A percentile compares a stretch with the other conserved stretches of the same genome.
These are phyloP conservation scores for Emergomyces africanus DNA, from an alignment of 2,329 filamentous ascomycete genomes.

Conservation along the genomic window DNA sequence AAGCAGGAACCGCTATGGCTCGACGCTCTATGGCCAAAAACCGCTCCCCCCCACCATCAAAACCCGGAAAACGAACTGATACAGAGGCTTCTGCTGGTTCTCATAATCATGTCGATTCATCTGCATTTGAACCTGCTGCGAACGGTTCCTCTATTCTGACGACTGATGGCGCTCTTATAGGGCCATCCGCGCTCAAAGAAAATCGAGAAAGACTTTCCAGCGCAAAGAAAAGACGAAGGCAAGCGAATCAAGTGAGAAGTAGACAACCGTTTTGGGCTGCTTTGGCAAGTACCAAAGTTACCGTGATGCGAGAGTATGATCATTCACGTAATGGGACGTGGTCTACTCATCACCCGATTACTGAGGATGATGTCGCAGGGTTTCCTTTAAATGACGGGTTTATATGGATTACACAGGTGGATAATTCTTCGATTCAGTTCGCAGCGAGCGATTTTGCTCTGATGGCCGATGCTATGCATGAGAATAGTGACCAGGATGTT, in stretches of 20 bases:
- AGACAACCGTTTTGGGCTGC: slow-evolving; percentile 91
- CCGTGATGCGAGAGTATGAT: slow-evolving; percentile 83
- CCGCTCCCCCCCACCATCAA: slow-evolving; percentile 27
- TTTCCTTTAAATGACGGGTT: slow-evolving; percentile 30
- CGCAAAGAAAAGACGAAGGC: slow-evolving; percentile 75
- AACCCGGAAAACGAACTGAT: slow-evolving; percentile 32
- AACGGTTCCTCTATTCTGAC: slow-evolving; percentile 29
- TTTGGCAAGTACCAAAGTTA: slow-evolving; percentile 89
- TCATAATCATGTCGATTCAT: slow-evolving; percentile 30
- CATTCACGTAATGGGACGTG: slow-evolving; percentile 45
- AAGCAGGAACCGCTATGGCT: slow-evolving; percentile 36
- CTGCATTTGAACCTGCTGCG: slow-evolving; percentile 26
- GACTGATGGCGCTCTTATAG: slow-evolving; percentile 32
- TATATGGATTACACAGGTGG: slow-evolving; percentile 36
- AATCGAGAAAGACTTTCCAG: slow-evolving; percentile 46
- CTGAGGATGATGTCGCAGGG: slow-evolving; percentile 31
- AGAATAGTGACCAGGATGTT: slow-evolving; percentile 9
- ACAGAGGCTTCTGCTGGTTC: slow-evolving; percentile 34
- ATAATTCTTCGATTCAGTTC: slow-evolving; percentile 35
- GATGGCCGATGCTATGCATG: slow-evolving; percentile 17
- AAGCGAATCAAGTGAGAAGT: slow-evolving; percentile 79
- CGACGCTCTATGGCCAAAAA: slow-evolving; percentile 35
- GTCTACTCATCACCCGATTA: slow-evolving; percentile 21
- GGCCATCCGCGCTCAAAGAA: slow-evolving; percentile 39
- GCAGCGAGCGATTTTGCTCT: slow-evolving; percentile 29